These are phyloP conservation scores for Salix purpurea DNA, from an alignment of 345 rosid species.

Conservation along the genomic window DNA sequence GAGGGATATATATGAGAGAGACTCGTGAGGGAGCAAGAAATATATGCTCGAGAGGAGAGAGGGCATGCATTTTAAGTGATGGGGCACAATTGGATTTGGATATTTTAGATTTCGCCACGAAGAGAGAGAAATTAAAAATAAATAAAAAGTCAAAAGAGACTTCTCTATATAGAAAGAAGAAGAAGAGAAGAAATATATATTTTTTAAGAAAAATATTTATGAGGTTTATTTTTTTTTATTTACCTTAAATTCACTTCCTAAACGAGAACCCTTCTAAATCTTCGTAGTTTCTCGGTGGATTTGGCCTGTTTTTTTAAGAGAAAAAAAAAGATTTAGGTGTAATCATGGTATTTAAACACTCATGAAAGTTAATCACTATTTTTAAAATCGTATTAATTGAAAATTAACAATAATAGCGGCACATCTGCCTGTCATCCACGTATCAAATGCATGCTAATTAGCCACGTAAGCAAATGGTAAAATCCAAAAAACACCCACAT, in stretches of 20 bases:
- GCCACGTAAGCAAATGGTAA: conserved; percentile 21
- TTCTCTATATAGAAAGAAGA: not conserved
- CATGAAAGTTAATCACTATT: not conserved
- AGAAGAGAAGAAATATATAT: not conserved
- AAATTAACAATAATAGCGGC: conserved; percentile 17
- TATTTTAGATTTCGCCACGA: conserved; percentile 1
- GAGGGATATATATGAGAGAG: not conserved
- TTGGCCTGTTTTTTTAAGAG: not conserved
- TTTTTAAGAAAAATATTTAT: not conserved
- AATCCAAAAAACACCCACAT: not conserved
- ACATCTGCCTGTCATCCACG: conserved; percentile 28
- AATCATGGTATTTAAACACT: not conserved
- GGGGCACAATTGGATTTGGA: not conserved
- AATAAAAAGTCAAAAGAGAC: conserved; percentile 7
- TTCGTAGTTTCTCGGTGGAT: not conserved
- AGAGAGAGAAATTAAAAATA: not conserved
- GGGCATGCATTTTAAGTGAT: not conserved
- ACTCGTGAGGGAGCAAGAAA: not conserved
- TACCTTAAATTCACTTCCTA: not conserved
- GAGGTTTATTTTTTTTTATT: not conserved
- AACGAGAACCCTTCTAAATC: not conserved
- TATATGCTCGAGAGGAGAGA: not conserved
- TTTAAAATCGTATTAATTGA: not conserved
- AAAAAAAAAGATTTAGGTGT: not conserved
- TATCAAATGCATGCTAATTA: not conserved